Base-by-base conservation (phyloP, 2,329 filamentous ascomycete species). In the Byssoonygena ceratinophila region DNA sequence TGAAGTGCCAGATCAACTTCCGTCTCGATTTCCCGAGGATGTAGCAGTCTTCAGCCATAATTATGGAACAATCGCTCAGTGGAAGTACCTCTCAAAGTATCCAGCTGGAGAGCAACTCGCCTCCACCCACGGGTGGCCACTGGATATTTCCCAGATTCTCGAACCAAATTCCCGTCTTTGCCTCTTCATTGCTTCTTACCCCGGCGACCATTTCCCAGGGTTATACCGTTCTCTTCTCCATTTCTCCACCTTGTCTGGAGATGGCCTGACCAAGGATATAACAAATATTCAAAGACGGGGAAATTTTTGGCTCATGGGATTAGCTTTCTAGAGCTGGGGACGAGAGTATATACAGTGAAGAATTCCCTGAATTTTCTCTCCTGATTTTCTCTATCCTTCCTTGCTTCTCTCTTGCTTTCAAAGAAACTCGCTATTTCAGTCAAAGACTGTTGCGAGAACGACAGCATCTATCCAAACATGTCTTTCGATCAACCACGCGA, bases 141-240 rank as follows among this genome's bases (percentile, higher is more conserved):
- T 39, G 46, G 22, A 27, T 16, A 22, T 44, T 49, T 49, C 46
- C 32, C n/a, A 41, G 46, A 49, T 49, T 41, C 23, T 31, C 32
- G 16, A 34, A 16, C 44, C 44, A 46, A 16, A 46, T 27, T 22
- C 29, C 44, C 40, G 14, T 44, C 23, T 7, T 20, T 22, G 18
- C 3, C 36, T 4, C 32, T 18, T 46, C n/a, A 12, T n/a, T 23
- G 32, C 29, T 14, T 37, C 8, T 7, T 27, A 49, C 23, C 34
- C 36, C 36, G 12, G 46, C n/a, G 12, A 25, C 3, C 34, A 1
- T 40, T 31, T 27, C 14, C 20, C 34, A 49, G 22, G 46, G 22
- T 34, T 39, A 40, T 27, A 4, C n/a, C 32, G 18, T 31, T n/a
- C 6, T 39, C 32, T 29, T 39, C 22, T 47, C 46, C 22, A 29